Base-by-base conservation (phyloP, 2,329 filamentous ascomycete genomes). In the Fusarium sp. region DNA sequence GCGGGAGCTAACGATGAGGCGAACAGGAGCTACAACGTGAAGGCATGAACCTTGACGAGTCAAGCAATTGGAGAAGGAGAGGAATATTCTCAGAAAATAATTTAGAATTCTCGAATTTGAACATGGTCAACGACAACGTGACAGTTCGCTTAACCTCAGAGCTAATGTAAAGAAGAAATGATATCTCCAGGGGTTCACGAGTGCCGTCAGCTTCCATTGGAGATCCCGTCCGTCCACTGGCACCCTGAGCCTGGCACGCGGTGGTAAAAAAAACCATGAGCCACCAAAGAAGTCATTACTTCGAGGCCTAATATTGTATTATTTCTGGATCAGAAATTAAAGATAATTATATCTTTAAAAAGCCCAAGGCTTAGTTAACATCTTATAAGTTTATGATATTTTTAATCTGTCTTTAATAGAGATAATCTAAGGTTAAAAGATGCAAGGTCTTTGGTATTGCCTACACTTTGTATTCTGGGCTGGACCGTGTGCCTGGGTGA, bases 81-180 rank as follows among this genome's bases (percentile, higher is more conserved):
- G 28, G n/a, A 33, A 33, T 26, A 14, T 39, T 13, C 9, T 31
- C 9, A 13, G 13, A 52, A 54, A 42, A 13, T n/a, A 2, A 51
- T 51, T 43, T 18, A 45, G 38, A 42, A 39, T 40, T 31, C 15
- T 40, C 17, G 31, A 58, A 17, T 34, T 42, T 13, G 33, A 43
- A 45, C 10, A 24, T 33, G 5, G 40, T 20, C 18, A 53, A 42
- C 22, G 40, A 26, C 18, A 53, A 42, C 22, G 33, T 48, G 34
- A 50, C 36, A 34, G 24, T 53, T 65, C 62, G 61, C 60, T 65
- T 65, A 54, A 44, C 3, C 36, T 48, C 15, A 36, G 42, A 46
- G 42, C 62, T 66, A 65, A 65, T 65, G 62, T 65, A 66, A 65
- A 70, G 58, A 70, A 69, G 62, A 70, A 63, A 70, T 55, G 62